Percentiles rank a stretch among this genome's conserved stretches.
These are phyloP conservation scores for Benincasa hispida DNA, from an alignment of 306 rosid genomes.

Conservation along the genomic window DNA sequence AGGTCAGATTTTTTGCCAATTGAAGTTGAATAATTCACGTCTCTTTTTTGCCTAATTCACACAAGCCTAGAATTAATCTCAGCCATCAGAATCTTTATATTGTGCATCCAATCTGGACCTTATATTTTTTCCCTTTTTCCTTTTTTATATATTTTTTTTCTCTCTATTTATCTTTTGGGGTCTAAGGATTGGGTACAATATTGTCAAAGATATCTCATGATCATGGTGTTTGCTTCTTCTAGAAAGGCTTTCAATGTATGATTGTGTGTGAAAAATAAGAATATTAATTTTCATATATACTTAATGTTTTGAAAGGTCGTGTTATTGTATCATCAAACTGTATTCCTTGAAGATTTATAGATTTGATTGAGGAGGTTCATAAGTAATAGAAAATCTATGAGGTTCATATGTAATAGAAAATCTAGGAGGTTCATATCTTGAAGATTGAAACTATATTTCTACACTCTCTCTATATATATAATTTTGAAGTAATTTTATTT, in stretches of 20 bases:
- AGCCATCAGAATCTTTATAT: neutral
- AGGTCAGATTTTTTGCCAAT: neutral
- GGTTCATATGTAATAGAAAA: no score
- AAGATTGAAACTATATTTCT: no score
- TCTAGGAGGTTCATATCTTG: no score
- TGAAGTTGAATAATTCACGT: neutral
- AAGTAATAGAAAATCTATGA: no score
- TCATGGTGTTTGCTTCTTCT: neutral
- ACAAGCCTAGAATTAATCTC: neutral
- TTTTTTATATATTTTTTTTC: neutral
- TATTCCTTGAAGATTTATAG: no score
- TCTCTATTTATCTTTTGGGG: neutral
- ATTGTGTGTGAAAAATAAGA: neutral
- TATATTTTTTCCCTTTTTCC: neutral
- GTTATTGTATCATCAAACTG: no score
- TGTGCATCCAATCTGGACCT: neutral
- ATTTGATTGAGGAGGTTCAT: no score
- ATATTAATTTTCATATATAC: neutral
- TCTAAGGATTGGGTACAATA: neutral
- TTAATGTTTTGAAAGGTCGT: no score
- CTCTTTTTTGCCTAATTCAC: neutral
- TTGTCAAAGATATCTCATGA: neutral
- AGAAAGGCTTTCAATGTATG: neutral
- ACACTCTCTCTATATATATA: no score
- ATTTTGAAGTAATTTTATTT: no score